Evolutionary conservation across 164 flowering plant species (phyloP).

Genomic region (Pachysandra terminalis): DNA sequence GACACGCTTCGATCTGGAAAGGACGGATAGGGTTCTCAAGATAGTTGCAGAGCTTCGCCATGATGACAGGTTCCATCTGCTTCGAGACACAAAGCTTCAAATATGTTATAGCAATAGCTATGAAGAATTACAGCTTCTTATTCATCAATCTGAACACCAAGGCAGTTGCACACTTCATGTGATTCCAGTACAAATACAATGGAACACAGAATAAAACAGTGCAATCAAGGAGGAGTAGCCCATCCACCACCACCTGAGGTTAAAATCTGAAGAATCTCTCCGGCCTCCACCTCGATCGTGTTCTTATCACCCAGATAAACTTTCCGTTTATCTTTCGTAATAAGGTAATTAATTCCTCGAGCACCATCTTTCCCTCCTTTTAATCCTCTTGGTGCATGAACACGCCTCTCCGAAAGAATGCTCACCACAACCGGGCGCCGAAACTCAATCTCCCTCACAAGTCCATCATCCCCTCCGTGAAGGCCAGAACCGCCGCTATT

Average conservation of each 20-base stretch:
- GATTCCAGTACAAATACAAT: too few relatives aligned
- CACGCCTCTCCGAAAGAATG: slow-evolving; percentile 95
- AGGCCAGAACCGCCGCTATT: slow-evolving; percentile 81
- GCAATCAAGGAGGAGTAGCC: slow-evolving; percentile 36
- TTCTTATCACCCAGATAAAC: slow-evolving; percentile 92
- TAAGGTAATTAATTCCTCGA: slow-evolving; percentile 76
- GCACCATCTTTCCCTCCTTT: slow-evolving; percentile 87
- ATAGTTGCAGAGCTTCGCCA: too few relatives aligned
- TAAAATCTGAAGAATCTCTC: slow-evolving; percentile 78
- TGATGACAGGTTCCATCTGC: too few relatives aligned
- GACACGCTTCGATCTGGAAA: too few relatives aligned
- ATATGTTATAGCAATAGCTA: too few relatives aligned
- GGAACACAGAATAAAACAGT: too few relatives aligned
- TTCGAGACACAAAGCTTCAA: too few relatives aligned
- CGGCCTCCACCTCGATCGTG: slow-evolving; percentile 65
- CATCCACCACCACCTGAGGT: slow-evolving; percentile 99
- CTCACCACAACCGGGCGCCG: slow-evolving; percentile 78
- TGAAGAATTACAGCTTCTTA: too few relatives aligned
- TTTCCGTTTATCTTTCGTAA: slow-evolving; percentile 59
- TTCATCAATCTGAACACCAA: too few relatives aligned
- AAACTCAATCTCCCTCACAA: slow-evolving; percentile 94
- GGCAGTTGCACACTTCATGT: too few relatives aligned
- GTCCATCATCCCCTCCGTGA: slow-evolving; percentile 89
- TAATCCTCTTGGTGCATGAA: slow-evolving; percentile 89
- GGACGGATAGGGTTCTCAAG: too few relatives aligned